A percentile compares a stretch with the other conserved stretches of the same genome.
Evolutionary conservation across 2,329 filamentous ascomycete species (phyloP).

Genomic region (Claviceps sorghi): DNA sequence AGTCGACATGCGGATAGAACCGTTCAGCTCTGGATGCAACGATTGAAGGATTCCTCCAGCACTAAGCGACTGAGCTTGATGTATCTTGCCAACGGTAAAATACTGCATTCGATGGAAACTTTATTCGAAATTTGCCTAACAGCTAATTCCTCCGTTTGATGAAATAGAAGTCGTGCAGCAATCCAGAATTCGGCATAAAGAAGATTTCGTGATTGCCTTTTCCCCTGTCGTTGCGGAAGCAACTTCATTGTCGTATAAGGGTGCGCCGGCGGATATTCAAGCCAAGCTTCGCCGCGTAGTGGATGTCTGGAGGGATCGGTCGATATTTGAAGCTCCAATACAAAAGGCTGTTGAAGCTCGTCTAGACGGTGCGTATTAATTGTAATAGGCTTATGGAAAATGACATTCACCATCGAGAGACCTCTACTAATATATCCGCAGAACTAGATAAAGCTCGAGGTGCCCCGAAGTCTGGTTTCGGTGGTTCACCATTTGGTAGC

Average conservation of each 20-base stretch:
- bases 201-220: conserved; percentile 86
- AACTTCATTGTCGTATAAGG: conserved; percentile 80
- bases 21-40: conserved; percentile 80
- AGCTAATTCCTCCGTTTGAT: neutral
- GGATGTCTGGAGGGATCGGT: conserved; percentile 81
- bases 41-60: conserved; percentile 73
- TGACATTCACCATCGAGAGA: neutral
- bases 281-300: conserved; percentile 76
- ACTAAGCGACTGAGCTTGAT: conserved; percentile 80
- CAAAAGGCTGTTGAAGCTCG: conserved; percentile 68
- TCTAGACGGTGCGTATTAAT: conserved; percentile 49
- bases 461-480: conserved; percentile 34
- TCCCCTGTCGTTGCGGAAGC: conserved; percentile 86
- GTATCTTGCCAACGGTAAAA: conserved; percentile 84
- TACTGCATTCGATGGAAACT: neutral
- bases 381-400: neutral
- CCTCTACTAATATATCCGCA: conserved; percentile 15
- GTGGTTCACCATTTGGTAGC: conserved; percentile 45
- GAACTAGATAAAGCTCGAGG: conserved; percentile 49
- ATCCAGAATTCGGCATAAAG: conserved; percentile 80
- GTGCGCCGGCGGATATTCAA: conserved; percentile 72
- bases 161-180: conserved; percentile 84
- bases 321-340: conserved; percentile 69
- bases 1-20: conserved; percentile 89
- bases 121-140: neutral